A percentile compares a stretch with the other conserved stretches of the same genome.
phyloP scores from a whole-genome alignment of 2,329 filamentous ascomycete species.

The Nectriaceae sp. region DNA sequence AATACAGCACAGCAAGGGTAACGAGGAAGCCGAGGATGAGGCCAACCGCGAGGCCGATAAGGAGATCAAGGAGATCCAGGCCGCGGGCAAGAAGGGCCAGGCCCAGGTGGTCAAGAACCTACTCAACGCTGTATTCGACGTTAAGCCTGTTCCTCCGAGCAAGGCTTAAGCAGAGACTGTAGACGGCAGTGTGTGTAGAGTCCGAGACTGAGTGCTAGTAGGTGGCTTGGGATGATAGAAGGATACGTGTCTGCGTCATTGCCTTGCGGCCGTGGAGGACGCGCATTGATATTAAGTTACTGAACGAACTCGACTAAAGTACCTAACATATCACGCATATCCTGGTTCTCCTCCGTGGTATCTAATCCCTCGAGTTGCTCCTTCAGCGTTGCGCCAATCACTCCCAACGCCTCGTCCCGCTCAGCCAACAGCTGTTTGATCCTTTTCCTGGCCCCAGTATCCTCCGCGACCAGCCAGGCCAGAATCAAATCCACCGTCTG shows the following conservation, averaged over 20 bases:
- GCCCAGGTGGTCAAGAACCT: conserved; percentile 80
- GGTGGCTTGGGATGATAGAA: conserved; percentile 12
- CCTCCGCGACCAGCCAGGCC: conserved; percentile 91
- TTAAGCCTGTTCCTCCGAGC: conserved; percentile 65
- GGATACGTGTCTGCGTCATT: conserved; percentile 9
- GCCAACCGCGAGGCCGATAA: conserved; percentile 79
- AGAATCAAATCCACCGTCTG: conserved; percentile 84
- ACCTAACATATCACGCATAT: conserved; percentile 56
- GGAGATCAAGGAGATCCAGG: conserved; percentile 81
- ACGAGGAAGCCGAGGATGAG: conserved; percentile 74
- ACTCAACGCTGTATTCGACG: conserved; percentile 80
- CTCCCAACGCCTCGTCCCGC: conserved; percentile 63
- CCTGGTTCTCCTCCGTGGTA: conserved; percentile 60
- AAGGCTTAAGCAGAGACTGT: conserved; percentile 24
- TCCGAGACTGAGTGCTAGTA: not conserved
- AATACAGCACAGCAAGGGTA: conserved; percentile 83
- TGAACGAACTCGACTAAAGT: conserved; percentile 54
- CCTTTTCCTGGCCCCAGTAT: conserved; percentile 69
- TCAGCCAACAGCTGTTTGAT: conserved; percentile 67
- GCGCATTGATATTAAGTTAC: conserved; percentile 29
- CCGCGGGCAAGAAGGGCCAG: conserved; percentile 77
- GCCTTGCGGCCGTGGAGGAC: conserved; percentile 9
- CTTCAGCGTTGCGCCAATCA: conserved; percentile 68
- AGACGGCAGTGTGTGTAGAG: conserved; percentile 4
- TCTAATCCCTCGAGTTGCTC: conserved; percentile 57